Conservation (phyloP, 2,329 filamentous ascomycete species). For the Colletotrichum sp. region DNA sequence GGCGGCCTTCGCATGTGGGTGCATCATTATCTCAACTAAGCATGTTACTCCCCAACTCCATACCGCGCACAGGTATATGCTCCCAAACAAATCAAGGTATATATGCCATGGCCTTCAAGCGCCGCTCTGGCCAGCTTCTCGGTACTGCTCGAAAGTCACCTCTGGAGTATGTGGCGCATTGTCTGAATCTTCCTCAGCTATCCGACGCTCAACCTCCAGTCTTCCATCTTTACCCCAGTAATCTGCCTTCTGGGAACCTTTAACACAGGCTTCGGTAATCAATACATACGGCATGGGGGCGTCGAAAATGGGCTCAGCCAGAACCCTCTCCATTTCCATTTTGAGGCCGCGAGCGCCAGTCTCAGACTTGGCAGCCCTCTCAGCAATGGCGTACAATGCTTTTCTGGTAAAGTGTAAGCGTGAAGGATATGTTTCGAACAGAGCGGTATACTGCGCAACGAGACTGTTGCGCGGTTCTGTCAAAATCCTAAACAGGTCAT, state of each 20-base stretch:
- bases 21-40: neutral
- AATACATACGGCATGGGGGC: conserved; percentile 78
- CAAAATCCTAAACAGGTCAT: conserved; percentile 81
- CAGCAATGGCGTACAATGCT: conserved; percentile 82
- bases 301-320: conserved; percentile 83
- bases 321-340: conserved; percentile 80
- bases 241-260: conserved; percentile 61
- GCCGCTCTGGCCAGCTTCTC: conserved; percentile 53
- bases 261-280: conserved; percentile 73
- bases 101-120: conserved; percentile 35
- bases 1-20: neutral
- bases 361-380: conserved; percentile 60
- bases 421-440: conserved; percentile 82
- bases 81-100: neutral
- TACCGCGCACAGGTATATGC: neutral
- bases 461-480: conserved; percentile 92
- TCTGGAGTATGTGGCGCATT: conserved; percentile 21
- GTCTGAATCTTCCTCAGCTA: conserved; percentile 65
- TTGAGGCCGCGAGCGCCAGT: conserved; percentile 83
- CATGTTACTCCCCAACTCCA: neutral
- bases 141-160: conserved; percentile 43
- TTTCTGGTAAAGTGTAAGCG: conserved; percentile 83
- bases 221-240: conserved; percentile 75
- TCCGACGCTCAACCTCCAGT: conserved; percentile 71
- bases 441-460: conserved; percentile 84